Conservation (phyloP, 495 filamentous ascomycete species). For the Glutinoglossum americanum region DNA sequence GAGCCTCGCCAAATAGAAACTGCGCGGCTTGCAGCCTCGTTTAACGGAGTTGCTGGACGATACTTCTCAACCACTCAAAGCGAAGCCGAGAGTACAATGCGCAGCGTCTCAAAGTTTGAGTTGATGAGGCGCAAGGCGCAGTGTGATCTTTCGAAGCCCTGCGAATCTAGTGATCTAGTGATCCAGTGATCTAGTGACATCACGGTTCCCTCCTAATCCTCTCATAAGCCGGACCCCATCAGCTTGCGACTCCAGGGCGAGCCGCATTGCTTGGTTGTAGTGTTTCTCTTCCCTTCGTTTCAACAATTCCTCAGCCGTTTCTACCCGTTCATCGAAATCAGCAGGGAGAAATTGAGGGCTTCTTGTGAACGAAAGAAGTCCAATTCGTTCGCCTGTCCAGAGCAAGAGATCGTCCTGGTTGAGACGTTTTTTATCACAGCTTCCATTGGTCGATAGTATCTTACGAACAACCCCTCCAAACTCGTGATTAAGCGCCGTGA, state of each 20-base stretch:
- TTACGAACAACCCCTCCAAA: slow-evolving; percentile 42
- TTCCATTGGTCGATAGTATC: slow-evolving; percentile 36
- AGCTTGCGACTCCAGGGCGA: slow-evolving; percentile 55
- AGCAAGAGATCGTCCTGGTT: slow-evolving; percentile 46
- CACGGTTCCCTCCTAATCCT: slow-evolving; percentile 32
- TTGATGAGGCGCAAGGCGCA: no score
- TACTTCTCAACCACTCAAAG: no score
- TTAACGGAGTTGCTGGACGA: no score
- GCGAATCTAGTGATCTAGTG: no score
- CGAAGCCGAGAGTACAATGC: no score
- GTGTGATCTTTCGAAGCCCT: no score
- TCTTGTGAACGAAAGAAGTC: slow-evolving; percentile 40
- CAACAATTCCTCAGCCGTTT: slow-evolving; percentile 19
- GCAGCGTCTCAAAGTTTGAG: no score
- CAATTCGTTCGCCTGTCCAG: slow-evolving; percentile 67
- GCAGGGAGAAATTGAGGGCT: slow-evolving; percentile 22
- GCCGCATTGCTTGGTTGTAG: slow-evolving; percentile 49
- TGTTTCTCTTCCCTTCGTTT: slow-evolving; percentile 25
- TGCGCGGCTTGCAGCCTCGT: no score
- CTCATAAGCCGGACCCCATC: slow-evolving; percentile 63
- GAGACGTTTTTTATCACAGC: slow-evolving; percentile 14
- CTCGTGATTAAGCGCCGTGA: slow-evolving; percentile 18
- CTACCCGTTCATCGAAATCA: slow-evolving; percentile 24
- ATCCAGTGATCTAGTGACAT: neutral
- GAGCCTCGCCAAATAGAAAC: no score